Base-by-base conservation (phyloP, 345 rosid genomes). In the Ceriops tagal region DNA sequence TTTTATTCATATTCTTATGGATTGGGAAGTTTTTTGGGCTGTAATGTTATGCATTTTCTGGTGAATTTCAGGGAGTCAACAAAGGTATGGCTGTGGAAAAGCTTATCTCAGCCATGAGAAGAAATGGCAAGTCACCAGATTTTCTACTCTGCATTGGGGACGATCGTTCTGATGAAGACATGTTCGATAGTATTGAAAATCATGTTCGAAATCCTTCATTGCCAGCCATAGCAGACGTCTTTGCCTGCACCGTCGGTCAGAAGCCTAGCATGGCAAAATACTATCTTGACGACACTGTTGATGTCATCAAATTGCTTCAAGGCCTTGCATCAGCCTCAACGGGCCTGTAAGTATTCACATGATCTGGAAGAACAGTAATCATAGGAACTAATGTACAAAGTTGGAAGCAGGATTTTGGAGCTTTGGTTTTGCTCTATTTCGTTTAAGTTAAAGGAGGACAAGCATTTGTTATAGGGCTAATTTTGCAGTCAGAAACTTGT, bases 201-300 rank as follows among this genome's bases (percentile, higher is more conserved):
- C 70, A 69, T n/a, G 68, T 63, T 10, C 73, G 80, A 8, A 66
- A 81, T 68, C 87, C 85, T 35, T 73, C 82, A 9, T 61, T 73
- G 26, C 83, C 89, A 26, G 66, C 79, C 22, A 69, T 81, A 20
- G 69, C 80, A 1, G 85, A 91, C 69, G 86, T 86, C 28, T 91
- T 84, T 70, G 91, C 96, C 5, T 89, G 91, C 73, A 89, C 93
- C 0, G 91, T 91, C 3, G 97, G 96, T 60, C 97, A 87, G 84
- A 91, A 89, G 70, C 97, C 97, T 9, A 91, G 93, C 77, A 86
- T 82, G 97, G 96, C 97, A 35, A 89, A 79, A 58, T 91, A 87
- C 77, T 91, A 85, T 69, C 91, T 91, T 0, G 91, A 89, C 16
- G 97, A 91, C 73, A 83, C 86, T 0, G 56, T 67, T 7, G 88